Conservation (phyloP, 768 basidiomycete genomes). For the Mycena polygramma region DNA sequence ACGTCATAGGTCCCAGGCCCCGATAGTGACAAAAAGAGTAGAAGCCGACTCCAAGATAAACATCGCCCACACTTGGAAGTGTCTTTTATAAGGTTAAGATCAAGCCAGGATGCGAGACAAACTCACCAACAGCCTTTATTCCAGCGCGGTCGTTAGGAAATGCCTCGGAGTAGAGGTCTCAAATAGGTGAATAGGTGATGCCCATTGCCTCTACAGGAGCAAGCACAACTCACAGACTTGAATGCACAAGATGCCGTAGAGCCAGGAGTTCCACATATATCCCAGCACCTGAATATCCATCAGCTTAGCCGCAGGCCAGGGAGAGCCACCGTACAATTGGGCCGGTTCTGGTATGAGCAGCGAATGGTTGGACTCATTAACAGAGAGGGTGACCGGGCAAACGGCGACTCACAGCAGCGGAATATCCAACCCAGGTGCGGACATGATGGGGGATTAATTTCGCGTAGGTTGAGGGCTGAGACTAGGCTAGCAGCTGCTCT, state of each 20-base stretch:
- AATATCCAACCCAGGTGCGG: constrained; percentile 16
- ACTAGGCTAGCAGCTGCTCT: no score
- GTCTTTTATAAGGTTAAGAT: no score
- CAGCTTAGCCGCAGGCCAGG: background rate
- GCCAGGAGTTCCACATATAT: constrained; percentile 32
- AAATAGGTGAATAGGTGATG: constrained; percentile 1
- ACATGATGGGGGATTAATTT: no score
- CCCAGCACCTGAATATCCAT: constrained; percentile 27
- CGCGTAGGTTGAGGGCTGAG: no score
- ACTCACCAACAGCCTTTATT: constrained; percentile 31
- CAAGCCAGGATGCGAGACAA: background rate
- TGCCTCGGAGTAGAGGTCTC: constrained; percentile 28
- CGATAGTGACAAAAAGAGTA: constrained; percentile 31
- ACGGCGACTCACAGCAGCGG: constrained; percentile 17
- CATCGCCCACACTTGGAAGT: constrained; percentile 32
- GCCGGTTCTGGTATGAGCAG: constrained; percentile 11
- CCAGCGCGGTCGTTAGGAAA: constrained; percentile 24
- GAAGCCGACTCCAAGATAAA: constrained; percentile 31
- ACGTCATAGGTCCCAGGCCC: no score
- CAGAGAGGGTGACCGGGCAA: background rate
- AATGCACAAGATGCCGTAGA: constrained; percentile 28
- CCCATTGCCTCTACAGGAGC: background rate
- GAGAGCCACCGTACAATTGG: constrained; percentile 6
- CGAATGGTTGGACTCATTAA: background rate
- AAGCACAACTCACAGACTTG: constrained; percentile 30